Percentiles rank a stretch among this genome's conserved stretches.
Evolutionary conservation across 805 yeast genomes (phyloP).

Genomic region (Wickerhamiella nectarea): DNA sequence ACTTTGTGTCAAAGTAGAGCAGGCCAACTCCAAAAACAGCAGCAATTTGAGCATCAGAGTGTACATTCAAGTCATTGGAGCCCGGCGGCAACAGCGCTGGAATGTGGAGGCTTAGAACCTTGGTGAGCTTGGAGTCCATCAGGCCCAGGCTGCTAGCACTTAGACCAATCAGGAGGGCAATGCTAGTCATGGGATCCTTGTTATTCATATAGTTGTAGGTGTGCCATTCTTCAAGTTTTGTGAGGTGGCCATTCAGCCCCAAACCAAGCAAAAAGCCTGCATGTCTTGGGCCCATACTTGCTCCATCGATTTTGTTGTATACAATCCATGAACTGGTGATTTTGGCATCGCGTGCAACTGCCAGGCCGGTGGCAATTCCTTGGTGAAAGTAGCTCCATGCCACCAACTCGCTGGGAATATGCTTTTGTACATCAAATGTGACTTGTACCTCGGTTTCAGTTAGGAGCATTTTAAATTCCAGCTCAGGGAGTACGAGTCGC

Average conservation of each 20-base stretch:
- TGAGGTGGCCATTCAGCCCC: slow-evolving; percentile 83
- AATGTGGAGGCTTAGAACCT: slow-evolving; percentile 84
- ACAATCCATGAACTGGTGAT: slow-evolving; percentile 85
- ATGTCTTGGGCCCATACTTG: slow-evolving; percentile 48
- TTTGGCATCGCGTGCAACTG: slow-evolving; percentile 56
- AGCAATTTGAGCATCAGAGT: slow-evolving; percentile 73
- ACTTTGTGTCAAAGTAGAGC: slow-evolving; percentile 62
- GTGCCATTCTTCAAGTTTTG: slow-evolving; percentile 85
- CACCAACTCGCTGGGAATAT: slow-evolving; percentile 35
- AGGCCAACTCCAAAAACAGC: slow-evolving; percentile 86
- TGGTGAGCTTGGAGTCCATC: slow-evolving; percentile 75
- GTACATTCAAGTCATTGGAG: slow-evolving; percentile 77
- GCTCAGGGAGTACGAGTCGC: slow-evolving; percentile 60
- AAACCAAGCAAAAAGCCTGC: slow-evolving; percentile 91
- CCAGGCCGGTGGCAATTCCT: slow-evolving; percentile 79
- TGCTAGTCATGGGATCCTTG: slow-evolving; percentile 68
- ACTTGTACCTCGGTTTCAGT: slow-evolving; percentile 56
- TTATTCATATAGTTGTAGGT: slow-evolving; percentile 87
- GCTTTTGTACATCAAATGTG: slow-evolving; percentile 37
- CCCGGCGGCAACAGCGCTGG: slow-evolving; percentile 85
- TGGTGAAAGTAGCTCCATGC: slow-evolving; percentile 87
- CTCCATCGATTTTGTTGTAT: slow-evolving; percentile 20
- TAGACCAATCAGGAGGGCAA: slow-evolving; percentile 82
- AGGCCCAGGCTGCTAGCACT: slow-evolving; percentile 75
- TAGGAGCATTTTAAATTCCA: slow-evolving; percentile 54